These are phyloP conservation scores for Trichoderma asperelloides DNA, from an alignment of 495 filamentous ascomycete genomes.

Conservation along the genomic window DNA sequence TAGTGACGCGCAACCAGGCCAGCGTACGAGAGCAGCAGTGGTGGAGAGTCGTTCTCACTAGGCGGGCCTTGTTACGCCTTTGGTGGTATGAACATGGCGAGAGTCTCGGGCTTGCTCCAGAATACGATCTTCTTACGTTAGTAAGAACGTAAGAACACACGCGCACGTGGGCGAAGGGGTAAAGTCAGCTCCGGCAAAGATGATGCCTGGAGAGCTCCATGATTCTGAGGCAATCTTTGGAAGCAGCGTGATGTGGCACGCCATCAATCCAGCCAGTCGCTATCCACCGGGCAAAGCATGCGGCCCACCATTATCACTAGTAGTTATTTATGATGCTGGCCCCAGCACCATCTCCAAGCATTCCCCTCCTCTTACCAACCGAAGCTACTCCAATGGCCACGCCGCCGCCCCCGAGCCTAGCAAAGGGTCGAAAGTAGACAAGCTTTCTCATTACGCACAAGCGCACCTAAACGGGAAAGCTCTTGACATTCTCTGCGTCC, in stretches of 20 bases:
- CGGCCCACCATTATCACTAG: not conserved
- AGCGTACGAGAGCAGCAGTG: not conserved
- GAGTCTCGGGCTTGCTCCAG: not conserved
- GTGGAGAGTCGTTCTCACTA: not conserved
- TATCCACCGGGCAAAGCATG: slow-evolving; percentile 2
- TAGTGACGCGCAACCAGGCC: slow-evolving; percentile 5
- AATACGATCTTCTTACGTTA: not conserved
- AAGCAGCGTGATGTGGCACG: not conserved
- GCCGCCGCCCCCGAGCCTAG: not conserved
- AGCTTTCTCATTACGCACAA: slow-evolving; percentile 2
- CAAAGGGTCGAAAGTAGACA: not conserved
- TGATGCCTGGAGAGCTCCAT: slow-evolving; percentile 3
- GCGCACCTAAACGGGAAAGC: slow-evolving; percentile 6
- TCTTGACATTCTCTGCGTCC: slow-evolving; percentile 6
- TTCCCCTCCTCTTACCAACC: not conserved
- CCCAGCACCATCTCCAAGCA: not conserved
- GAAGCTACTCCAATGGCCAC: not conserved
- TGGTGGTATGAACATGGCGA: not conserved
- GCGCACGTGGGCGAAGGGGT: not conserved
- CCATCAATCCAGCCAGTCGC: not conserved
- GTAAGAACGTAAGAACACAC: not conserved
- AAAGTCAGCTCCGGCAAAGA: not conserved
- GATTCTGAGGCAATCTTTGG: not conserved
- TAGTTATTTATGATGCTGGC: not conserved
- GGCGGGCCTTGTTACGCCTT: not conserved